Evolutionary conservation across 2,329 filamentous ascomycete species (phyloP).

Genomic region (Colletotrichum orchidophilum): DNA sequence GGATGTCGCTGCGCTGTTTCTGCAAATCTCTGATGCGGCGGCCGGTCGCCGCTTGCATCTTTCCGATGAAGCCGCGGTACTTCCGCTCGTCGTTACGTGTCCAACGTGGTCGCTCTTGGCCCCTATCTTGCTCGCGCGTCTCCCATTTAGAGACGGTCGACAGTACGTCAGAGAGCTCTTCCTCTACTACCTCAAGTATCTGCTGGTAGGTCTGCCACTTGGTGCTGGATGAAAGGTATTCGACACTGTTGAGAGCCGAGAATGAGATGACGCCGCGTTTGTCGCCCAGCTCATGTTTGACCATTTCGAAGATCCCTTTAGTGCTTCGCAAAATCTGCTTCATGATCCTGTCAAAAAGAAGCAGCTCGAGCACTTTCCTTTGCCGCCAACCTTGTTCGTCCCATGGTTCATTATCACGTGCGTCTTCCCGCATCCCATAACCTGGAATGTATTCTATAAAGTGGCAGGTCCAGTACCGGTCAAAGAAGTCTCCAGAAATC

Average conservation of each 20-base stretch:
- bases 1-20: not conserved
- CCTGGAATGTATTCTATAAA: too few species aligned
- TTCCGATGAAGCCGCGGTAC: not conserved
- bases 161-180: not conserved
- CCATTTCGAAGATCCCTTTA: not conserved
- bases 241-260: not conserved
- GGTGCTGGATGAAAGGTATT: not conserved
- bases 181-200: not conserved
- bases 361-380: not conserved
- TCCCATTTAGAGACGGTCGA: not conserved
- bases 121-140: not conserved
- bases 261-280: fast-evolving
- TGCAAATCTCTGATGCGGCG: not conserved
- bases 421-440: too few species aligned
- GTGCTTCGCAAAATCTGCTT: not conserved
- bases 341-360: not conserved
- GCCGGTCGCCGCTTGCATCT: not conserved
- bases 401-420: too few species aligned
- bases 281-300: fast-evolving
- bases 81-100: not conserved
- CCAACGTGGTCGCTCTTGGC: not conserved
- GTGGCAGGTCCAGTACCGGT: not conserved
- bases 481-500: not conserved
- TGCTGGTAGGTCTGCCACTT: not conserved
- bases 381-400: not conserved